These are phyloP conservation scores for Trichophyton benhamiae DNA, from an alignment of 2,329 filamentous ascomycete species.

Conservation along the genomic window DNA sequence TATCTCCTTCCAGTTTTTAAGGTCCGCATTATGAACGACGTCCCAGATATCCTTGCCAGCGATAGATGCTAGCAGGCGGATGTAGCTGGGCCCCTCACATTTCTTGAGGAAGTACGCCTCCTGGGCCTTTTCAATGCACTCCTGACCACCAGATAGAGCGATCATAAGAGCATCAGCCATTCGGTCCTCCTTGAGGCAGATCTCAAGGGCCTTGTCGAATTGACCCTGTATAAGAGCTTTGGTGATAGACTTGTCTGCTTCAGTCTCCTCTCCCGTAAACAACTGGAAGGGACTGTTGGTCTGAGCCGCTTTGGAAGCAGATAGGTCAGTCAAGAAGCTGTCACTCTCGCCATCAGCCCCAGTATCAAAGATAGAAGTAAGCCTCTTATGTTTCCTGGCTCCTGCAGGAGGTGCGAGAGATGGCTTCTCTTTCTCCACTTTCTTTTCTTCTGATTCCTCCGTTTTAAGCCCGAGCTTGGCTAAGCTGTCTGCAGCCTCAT, in stretches of 20 bases:
- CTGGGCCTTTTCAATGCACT: conserved; percentile 88
- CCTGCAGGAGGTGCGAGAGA: conserved; percentile 29
- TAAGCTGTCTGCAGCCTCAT: conserved; percentile 35
- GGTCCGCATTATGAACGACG: conserved; percentile 87
- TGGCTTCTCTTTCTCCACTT: conserved; percentile 9
- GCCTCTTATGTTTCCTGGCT: conserved; percentile 48
- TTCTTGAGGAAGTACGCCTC: conserved; percentile 78
- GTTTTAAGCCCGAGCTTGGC: conserved; percentile 32
- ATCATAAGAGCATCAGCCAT: conserved; percentile 97
- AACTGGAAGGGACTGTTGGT: conserved; percentile 91
- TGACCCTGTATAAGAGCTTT: conserved; percentile 77
- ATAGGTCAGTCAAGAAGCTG: conserved; percentile 72
- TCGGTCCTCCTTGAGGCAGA: conserved; percentile 76
- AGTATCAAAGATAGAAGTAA: conserved; percentile 70
- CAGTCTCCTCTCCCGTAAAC: conserved; percentile 69
- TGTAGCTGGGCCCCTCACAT: conserved; percentile 73
- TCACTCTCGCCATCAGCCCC: conserved; percentile 65
- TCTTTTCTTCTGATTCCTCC: conserved; percentile 30
- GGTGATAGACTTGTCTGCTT: conserved; percentile 76
- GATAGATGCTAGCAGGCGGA: conserved; percentile 79
- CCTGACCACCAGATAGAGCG: conserved; percentile 88
- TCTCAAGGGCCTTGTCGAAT: conserved; percentile 78
- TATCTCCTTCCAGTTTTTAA: conserved; percentile 90
- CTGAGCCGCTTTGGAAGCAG: conserved; percentile 80
- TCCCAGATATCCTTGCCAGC: conserved; percentile 97